These are phyloP conservation scores for Coniella vitis DNA, from an alignment of 2,329 filamentous ascomycete species.

Conservation along the genomic window DNA sequence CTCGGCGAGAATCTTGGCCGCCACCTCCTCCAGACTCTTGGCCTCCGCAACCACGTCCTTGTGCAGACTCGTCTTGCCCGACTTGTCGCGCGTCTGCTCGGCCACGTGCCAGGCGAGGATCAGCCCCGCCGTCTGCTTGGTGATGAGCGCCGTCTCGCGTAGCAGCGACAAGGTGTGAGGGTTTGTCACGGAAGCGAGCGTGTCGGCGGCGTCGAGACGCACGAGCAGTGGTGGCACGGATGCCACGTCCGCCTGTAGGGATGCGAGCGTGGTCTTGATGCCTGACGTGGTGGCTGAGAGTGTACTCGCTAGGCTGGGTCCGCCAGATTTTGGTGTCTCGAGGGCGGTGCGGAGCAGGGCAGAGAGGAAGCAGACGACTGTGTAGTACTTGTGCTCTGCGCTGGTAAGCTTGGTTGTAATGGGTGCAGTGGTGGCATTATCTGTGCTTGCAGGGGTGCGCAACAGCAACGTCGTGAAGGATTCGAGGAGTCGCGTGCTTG, in stretches of 20 bases:
- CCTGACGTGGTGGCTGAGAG: constrained; percentile 16
- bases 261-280: constrained; percentile 2
- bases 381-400: constrained; percentile 38
- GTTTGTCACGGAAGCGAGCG: constrained; percentile 25
- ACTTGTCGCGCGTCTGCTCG: constrained; percentile 26
- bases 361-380: constrained; percentile 34
- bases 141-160: constrained; percentile 29
- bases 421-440: no score
- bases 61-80: constrained; percentile 25
- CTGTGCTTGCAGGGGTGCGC: constrained; percentile 18
- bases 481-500: constrained; percentile 34
- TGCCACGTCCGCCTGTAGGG: constrained; percentile 1
- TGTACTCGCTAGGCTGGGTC: constrained; percentile 1
- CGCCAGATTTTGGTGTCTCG: constrained; percentile 11
- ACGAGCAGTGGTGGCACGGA: constrained; percentile 1
- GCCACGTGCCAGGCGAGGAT: constrained; percentile 25
- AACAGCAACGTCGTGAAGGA: constrained; percentile 36
- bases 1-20: constrained; percentile 20
- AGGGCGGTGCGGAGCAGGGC: constrained; percentile 21
- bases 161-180: constrained; percentile 31
- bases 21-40: constrained; percentile 24
- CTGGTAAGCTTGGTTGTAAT: constrained; percentile 29
- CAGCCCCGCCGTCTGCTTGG: constrained; percentile 26
- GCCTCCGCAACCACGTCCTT: constrained; percentile 28
- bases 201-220: constrained; percentile 7